phyloP scores from a whole-genome alignment of 805 yeast species.

The Nakazawaea ishiwadae region DNA sequence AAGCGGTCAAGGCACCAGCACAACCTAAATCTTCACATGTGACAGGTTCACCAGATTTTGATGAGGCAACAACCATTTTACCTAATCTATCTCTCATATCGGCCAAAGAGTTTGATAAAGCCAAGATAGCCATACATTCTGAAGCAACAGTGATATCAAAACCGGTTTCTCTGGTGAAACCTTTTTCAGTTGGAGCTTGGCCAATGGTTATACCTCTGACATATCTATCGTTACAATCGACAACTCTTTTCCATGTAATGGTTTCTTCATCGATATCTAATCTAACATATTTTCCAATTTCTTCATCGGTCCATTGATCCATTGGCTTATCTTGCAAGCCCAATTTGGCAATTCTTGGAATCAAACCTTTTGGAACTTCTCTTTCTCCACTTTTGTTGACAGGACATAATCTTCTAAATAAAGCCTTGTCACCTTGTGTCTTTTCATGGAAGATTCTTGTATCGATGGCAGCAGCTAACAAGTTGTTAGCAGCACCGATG shows the following conservation, averaged over 20 bases:
- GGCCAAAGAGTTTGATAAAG: conserved; percentile 68
- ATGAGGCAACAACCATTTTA: conserved; percentile 82
- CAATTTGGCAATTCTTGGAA: conserved; percentile 67
- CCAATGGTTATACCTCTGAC: conserved; percentile 88
- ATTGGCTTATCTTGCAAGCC: conserved; percentile 84
- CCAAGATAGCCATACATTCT: conserved; percentile 94
- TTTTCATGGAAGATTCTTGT: conserved; percentile 94
- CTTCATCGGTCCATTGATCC: conserved; percentile 72
- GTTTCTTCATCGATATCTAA: conserved; percentile 87
- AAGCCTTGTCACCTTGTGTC: conserved; percentile 72
- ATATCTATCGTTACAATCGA: conserved; percentile 90
- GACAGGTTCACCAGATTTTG: conserved; percentile 69
- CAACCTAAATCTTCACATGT: conserved; percentile 94
- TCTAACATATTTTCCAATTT: conserved; percentile 69
- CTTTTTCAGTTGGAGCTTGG: conserved; percentile 90
- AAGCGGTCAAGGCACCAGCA: conserved; percentile 94
- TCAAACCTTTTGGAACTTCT: conserved; percentile 73
- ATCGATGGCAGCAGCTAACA: conserved; percentile 94
- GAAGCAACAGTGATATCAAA: conserved; percentile 96
- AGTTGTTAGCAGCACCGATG: conserved; percentile 86
- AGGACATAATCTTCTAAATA: conserved; percentile 85
- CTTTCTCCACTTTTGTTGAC: conserved; percentile 71
- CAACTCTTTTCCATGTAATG: conserved; percentile 88
- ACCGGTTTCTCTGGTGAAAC: conserved; percentile 79
- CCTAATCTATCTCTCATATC: conserved; percentile 91